Evolutionary conservation across 2,329 filamentous ascomycete genomes (phyloP).

Genomic region (Graphilbum sp.): DNA sequence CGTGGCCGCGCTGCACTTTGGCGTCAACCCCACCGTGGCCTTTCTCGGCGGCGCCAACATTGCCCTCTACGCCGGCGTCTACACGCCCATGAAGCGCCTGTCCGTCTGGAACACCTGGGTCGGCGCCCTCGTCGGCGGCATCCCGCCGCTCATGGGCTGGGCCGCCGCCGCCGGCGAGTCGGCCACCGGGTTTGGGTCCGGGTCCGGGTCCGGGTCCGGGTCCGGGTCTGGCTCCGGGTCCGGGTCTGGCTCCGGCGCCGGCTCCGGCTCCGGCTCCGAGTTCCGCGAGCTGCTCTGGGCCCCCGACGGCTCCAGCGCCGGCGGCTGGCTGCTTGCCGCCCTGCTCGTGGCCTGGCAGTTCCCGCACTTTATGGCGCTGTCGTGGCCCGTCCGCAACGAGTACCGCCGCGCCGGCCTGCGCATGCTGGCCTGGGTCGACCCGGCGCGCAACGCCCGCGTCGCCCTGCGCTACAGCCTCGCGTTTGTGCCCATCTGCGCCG

Average conservation of each 20-base stretch:
- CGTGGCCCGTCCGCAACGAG: slow-evolving; percentile 76
- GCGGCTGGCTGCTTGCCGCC: slow-evolving; percentile 77
- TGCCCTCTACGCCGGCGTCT: slow-evolving; percentile 73
- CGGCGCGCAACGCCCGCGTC: slow-evolving; percentile 69
- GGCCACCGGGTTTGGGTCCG: slow-evolving; percentile 55
- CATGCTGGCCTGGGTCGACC: slow-evolving; percentile 78
- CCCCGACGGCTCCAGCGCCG: slow-evolving; percentile 41
- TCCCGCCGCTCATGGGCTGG: slow-evolving; percentile 97
- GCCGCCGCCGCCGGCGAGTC: slow-evolving; percentile 82
- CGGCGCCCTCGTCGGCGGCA: slow-evolving; percentile 79
- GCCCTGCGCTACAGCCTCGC: slow-evolving; percentile 71
- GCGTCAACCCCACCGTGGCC: slow-evolving; percentile 87
- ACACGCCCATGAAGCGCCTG: slow-evolving; percentile 83
- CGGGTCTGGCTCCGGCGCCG: no score
- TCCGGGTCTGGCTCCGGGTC: slow-evolving; percentile 30
- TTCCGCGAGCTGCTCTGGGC: slow-evolving; percentile 55
- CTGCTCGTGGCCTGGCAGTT: slow-evolving; percentile 95
- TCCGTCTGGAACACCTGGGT: slow-evolving; percentile 88
- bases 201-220: slow-evolving; percentile 74
- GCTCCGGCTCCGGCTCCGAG: no score
- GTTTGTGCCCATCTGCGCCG: slow-evolving; percentile 76
- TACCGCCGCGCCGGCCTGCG: slow-evolving; percentile 56
- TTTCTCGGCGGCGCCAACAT: slow-evolving; percentile 77
- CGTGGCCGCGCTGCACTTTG: slow-evolving; percentile 60
- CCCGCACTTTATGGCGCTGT: slow-evolving; percentile 91